Conservation (phyloP, 257 asterid genomes). For the Solanum lycopersicoides region DNA sequence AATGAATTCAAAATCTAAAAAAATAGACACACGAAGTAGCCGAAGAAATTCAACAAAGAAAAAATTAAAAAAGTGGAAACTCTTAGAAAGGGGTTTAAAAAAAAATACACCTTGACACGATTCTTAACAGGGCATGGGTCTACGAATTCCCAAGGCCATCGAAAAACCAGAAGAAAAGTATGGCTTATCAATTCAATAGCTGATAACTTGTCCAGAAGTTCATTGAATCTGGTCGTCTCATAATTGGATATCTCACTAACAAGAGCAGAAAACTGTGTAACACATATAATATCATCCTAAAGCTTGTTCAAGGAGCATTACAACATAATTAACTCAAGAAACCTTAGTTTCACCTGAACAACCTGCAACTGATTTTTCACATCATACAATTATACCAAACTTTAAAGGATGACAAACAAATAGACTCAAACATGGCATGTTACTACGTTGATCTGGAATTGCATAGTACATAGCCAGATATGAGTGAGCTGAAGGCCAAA, state of each 20-base stretch:
- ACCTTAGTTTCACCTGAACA: background rate
- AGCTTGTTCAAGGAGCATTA: background rate
- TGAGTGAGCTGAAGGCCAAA: conserved; percentile 57
- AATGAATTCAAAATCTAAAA: no score
- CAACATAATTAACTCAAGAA: background rate
- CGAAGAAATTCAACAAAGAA: no score
- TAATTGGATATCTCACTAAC: background rate
- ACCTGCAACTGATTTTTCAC: background rate
- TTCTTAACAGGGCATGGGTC: background rate
- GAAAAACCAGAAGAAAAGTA: background rate
- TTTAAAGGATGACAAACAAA: background rate
- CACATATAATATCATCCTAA: background rate
- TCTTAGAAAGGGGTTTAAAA: background rate
- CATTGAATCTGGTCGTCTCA: background rate
- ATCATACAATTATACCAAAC: background rate
- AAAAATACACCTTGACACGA: no score
- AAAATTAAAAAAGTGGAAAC: no score
- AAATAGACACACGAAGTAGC: no score
- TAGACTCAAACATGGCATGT: background rate
- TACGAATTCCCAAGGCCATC: background rate
- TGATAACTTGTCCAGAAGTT: background rate
- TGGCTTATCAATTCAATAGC: background rate
- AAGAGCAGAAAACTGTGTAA: background rate
- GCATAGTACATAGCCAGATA: conserved; percentile 73
- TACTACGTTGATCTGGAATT: conserved; percentile 26